Base-by-base conservation (phyloP, 345 rosid genomes). In the Laguncularia racemosa region DNA sequence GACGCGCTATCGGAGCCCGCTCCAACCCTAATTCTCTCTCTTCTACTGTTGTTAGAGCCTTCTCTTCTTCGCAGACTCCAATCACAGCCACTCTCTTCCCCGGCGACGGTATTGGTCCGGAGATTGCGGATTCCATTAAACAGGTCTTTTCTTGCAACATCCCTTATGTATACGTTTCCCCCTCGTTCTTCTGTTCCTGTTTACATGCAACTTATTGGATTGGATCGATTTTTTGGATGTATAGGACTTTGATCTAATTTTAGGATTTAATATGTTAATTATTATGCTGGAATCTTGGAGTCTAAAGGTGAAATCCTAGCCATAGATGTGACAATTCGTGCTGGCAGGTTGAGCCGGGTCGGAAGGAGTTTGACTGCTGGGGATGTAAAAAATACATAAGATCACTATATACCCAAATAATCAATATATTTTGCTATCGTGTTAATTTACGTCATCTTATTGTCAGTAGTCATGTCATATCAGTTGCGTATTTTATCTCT, bases 51-150 rank as follows among this genome's bases (percentile, higher is more conserved):
- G 76, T 83, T 20, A 77, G 89, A 69, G 69, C 78, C 76, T 84
- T 81, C 74, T 86, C 73, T 33, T 76, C 84, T 3, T 73, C 81
- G 3, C 73, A 80, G 20, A 44, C 71, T 62, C 79, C 86, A 59
- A 95, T 95, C 76, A 71, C 71, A 14, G 97, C 93, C 71, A 95
- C 99, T 38, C 89, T 95, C 58, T 95, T 95, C 67, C 97, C 99
- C 46, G 99, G 97, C 58, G 97, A 95, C 49, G 99, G 97, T 55
- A 88, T 92, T 73, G 99, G 99, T 65, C 99, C 99, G 46, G 99
- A 95, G 81, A 95, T 95, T 75, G 97, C 99, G 7, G 86, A 84
- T 53, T 82, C 99, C 60, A 97, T 90, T 70, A 95, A 95, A 71
- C 66, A 88, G 93, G 99, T 81, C 44, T 18, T 1, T 33, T 61